Evolutionary conservation across 176 grass and related monocot species (phyloP).

Genomic region (Oryza australiensis): DNA sequence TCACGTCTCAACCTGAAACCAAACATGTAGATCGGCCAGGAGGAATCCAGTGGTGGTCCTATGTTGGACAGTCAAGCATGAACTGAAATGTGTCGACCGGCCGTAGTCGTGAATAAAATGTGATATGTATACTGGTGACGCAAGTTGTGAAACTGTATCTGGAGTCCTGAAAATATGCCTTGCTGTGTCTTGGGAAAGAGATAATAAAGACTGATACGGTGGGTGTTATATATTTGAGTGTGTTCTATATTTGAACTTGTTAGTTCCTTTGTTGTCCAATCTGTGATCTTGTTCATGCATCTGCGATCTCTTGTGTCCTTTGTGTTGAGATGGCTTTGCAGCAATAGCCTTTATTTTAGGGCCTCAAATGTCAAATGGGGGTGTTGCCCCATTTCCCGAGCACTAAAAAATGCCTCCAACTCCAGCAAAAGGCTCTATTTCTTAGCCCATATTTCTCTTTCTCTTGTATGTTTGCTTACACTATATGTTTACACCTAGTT

Average conservation of each 20-base stretch:
- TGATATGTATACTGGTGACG: constrained; percentile 15
- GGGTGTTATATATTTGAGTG: neutral
- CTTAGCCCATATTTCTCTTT: too few relatives aligned
- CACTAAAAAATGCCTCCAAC: too few relatives aligned
- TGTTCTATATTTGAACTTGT: neutral
- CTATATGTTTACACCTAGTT: too few relatives aligned
- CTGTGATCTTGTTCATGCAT: neutral
- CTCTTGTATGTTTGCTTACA: too few relatives aligned
- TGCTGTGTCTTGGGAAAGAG: neutral
- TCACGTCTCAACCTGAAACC: constrained; percentile 66
- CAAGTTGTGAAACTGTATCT: neutral
- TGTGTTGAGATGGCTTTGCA: neutral
- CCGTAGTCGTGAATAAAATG: constrained; percentile 28
- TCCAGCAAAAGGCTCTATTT: too few relatives aligned
- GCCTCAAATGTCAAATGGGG: too few relatives aligned
- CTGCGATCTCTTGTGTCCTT: neutral
- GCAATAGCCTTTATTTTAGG: too few relatives aligned
- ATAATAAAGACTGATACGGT: constrained; percentile 10
- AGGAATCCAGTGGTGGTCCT: neutral
- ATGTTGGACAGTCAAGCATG: neutral
- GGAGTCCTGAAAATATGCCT: neutral
- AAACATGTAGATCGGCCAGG: constrained; percentile 51
- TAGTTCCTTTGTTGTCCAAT: neutral
- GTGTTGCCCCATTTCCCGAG: too few relatives aligned
- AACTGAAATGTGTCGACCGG: neutral